Evolutionary conservation across 1,284 basidiomycete genomes (phyloP), one percentile per base, ranked within the genome.

Genomic region (Rugosomyces carneus): DNA sequence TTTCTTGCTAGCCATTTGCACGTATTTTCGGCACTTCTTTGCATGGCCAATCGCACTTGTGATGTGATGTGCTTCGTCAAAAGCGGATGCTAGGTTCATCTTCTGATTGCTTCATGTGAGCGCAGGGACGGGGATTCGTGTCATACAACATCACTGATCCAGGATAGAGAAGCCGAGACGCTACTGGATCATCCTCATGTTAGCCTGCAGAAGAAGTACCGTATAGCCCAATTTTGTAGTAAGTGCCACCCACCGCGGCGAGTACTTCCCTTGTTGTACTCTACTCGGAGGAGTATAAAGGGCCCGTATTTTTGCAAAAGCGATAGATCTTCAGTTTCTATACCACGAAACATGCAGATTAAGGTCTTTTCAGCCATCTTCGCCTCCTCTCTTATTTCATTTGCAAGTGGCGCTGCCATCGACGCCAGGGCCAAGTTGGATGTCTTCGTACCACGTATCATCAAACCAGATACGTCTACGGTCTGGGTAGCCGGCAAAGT

Each of bases 381-480:
- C 41, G 45, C 57, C 41, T 55, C 57, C 21, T 51, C 51, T 36
- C 34, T 58, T 23, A 34, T 42, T 34, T 52, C 50, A 13, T 29
- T 50, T 21, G 48, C 42, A 21, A 47, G 37, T 20, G 45, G 52
- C 19, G 44, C 38, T 13, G 46, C 41, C 3, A 48, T 61, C 5
- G 42, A 50, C 18, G 53, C 58, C 5, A 41, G 55, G 15, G 27
- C 31, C 13, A 26, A 55, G 13, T 38, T 53, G 16, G 60, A 63
- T 49, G 60, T 64, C 31, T 64, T 48, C 23, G 52, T 51, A 9
- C 61, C 63, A 3, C 29, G 10, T 2, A 62, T 64, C 16, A 45
- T 55, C 37, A 50, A 51, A 24, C 63, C 63, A 10, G 50, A 54
- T 27, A 49, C 51, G 11, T 32, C 40, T 16, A 57, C 60, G 1